Evolutionary conservation across 345 rosid species (phyloP).

Genomic region (Salix caprea): DNA sequence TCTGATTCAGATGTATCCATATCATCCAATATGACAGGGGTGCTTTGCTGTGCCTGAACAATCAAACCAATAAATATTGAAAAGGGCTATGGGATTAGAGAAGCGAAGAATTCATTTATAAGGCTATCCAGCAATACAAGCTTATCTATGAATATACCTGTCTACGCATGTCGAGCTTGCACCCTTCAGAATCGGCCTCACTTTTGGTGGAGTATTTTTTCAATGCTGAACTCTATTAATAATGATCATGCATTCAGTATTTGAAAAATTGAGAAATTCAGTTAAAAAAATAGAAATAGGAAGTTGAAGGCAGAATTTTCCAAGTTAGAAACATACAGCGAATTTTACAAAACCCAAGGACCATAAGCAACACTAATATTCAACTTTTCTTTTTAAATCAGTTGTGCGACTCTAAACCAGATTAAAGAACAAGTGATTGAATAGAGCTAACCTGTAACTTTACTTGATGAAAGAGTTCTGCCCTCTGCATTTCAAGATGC

Average conservation of each 20-base stretch:
- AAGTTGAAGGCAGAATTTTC: too few relatives aligned
- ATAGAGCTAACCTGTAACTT: slow-evolving; percentile 51
- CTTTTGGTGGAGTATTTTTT: slow-evolving; percentile 31
- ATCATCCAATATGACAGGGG: slow-evolving; percentile 53
- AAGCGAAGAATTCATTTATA: not conserved
- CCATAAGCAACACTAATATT: not conserved
- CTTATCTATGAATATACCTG: slow-evolving; percentile 28
- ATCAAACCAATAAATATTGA: not conserved
- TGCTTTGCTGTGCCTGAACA: slow-evolving; percentile 44
- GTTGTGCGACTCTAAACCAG: not conserved
- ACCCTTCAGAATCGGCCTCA: slow-evolving; percentile 24
- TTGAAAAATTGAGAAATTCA: not conserved
- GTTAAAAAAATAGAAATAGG: not conserved
- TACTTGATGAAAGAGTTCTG: slow-evolving; percentile 62
- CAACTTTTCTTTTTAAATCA: not conserved
- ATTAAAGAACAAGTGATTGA: not conserved
- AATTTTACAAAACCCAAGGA: not conserved
- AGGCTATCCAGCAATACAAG: not conserved
- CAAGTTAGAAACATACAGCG: not conserved
- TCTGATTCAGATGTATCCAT: slow-evolving; percentile 89
- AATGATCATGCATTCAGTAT: not conserved
- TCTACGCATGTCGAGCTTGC: slow-evolving; percentile 48
- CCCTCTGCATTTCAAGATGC: slow-evolving; percentile 60
- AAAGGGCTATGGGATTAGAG: not conserved
- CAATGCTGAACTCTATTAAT: slow-evolving; percentile 37